A percentile compares a stretch with the other conserved stretches of the same genome.
Evolutionary conservation across 768 basidiomycete genomes (phyloP).

Genomic region (Coprinellus micaceus): DNA sequence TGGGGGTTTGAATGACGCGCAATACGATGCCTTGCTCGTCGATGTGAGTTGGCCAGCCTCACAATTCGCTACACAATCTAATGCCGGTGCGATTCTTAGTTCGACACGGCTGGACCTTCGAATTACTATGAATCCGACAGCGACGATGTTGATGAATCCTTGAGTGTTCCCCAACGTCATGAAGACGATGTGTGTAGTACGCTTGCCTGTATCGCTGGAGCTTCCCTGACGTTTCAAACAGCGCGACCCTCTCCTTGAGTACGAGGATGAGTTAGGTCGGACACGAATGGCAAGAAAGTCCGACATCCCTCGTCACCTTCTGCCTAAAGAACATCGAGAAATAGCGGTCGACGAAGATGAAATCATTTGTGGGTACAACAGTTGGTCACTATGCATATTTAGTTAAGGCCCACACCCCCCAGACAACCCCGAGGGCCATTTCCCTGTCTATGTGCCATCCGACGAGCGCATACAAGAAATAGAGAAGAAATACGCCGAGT

Average conservation of each 20-base stretch:
- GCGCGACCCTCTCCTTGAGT: constrained; percentile 80
- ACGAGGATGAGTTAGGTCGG: constrained; percentile 87
- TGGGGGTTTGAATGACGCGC: constrained; percentile 71
- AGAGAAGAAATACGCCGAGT: constrained; percentile 63
- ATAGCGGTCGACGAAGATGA: constrained; percentile 49
- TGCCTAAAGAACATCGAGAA: constrained; percentile 44
- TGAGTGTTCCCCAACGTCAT: constrained; percentile 50
- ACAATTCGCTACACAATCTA: not conserved
- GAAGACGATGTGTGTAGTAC: constrained; percentile 36
- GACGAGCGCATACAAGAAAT: constrained; percentile 76
- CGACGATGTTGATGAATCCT: constrained; percentile 77
- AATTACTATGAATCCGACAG: constrained; percentile 64
- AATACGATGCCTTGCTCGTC: constrained; percentile 69
- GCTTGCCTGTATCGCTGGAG: not conserved
- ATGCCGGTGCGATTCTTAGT: constrained; percentile 38
- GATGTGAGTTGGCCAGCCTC: constrained; percentile 52
- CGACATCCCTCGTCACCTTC: constrained; percentile 69
- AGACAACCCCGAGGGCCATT: constrained; percentile 83
- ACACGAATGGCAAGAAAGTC: constrained; percentile 63
- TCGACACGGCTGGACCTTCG: constrained; percentile 52
- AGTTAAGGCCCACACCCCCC: constrained; percentile 10
- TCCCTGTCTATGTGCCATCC: constrained; percentile 85
- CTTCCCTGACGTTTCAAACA: constrained; percentile 21
- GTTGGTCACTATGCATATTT: too few relatives aligned
- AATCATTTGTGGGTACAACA: too few relatives aligned